Conservation (phyloP, 1,284 basidiomycete genomes). For the Melampsora abietis-canadensis region DNA sequence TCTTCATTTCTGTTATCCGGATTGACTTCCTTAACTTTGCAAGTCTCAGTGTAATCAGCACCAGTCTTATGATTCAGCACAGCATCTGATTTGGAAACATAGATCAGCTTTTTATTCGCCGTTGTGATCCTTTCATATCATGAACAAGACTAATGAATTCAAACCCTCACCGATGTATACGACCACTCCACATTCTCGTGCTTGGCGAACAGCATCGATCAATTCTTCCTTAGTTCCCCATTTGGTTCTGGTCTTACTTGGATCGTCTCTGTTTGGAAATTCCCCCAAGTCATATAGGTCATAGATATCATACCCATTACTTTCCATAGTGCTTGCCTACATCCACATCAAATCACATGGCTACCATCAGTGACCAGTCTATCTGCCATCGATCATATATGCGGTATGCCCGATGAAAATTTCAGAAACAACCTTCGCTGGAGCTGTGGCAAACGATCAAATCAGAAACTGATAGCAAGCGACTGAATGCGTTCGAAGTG, state of each 20-base stretch:
- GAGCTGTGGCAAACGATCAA: background rate
- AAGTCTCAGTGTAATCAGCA: constrained; percentile 72
- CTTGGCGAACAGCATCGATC: constrained; percentile 62
- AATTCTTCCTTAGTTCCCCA: constrained; percentile 88
- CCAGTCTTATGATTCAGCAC: constrained; percentile 69
- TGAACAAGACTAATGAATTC: background rate
- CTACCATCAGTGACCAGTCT: no score
- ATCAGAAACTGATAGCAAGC: background rate
- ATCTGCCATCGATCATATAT: constrained; percentile 47
- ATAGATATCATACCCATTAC: constrained; percentile 58
- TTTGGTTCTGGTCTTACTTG: constrained; percentile 63
- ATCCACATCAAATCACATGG: constrained; percentile 44
- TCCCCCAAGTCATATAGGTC: constrained; percentile 66
- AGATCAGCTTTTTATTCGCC: background rate
- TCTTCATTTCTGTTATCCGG: constrained; percentile 58
- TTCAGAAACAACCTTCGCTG: background rate
- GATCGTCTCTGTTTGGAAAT: constrained; percentile 77
- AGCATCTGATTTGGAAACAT: constrained; percentile 60
- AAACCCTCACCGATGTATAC: constrained; percentile 51
- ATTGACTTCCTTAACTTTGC: constrained; percentile 72
- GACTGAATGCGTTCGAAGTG: background rate
- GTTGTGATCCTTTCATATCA: no score
- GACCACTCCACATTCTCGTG: constrained; percentile 59
- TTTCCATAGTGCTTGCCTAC: constrained; percentile 53
- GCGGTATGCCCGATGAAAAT: background rate